Conservation (phyloP, 371 early-diverging fungal species). For the Syncephalis plumigaleata region DNA sequence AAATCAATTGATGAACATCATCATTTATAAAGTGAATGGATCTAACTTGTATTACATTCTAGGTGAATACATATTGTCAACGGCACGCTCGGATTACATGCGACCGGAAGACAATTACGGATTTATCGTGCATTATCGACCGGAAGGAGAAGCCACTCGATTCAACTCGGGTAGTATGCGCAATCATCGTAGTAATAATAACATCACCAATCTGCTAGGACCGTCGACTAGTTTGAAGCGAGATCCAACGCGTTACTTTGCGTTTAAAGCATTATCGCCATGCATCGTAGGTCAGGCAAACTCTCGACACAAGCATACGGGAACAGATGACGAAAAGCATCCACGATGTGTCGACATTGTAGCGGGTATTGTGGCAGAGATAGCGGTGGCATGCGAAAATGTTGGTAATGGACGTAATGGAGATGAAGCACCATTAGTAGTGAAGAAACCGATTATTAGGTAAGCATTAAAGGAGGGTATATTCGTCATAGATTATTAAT, state of each 20-base stretch:
- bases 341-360: slow-evolving; percentile 2
- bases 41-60: slow-evolving; percentile 1
- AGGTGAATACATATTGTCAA: slow-evolving; percentile 27
- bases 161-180: slow-evolving; percentile 39
- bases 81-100: slow-evolving; percentile 18
- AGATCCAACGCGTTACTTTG: slow-evolving; percentile 11
- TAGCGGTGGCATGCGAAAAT: slow-evolving; percentile 6
- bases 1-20: slow-evolving; percentile 5
- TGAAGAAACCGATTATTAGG: slow-evolving; percentile 7
- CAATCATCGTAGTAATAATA: slow-evolving; percentile 14
- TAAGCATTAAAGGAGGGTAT: not conserved
- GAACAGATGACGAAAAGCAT: not conserved
- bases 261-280: slow-evolving; percentile 12
- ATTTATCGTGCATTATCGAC: slow-evolving; percentile 24
- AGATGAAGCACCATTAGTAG: slow-evolving; percentile 1
- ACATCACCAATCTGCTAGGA: slow-evolving; percentile 4
- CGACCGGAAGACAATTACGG: slow-evolving; percentile 34
- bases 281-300: slow-evolving; percentile 17
- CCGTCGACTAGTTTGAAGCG: slow-evolving; percentile 12
- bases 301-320: slow-evolving; percentile 4
- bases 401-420: slow-evolving; percentile 1
- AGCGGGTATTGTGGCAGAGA: slow-evolving; percentile 11
- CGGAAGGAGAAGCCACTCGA: slow-evolving; percentile 26
- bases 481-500: not conserved
- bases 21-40: slow-evolving; percentile 8